These are phyloP conservation scores for Paxillus involutus DNA, from an alignment of 768 basidiomycete genomes.

Conservation along the genomic window DNA sequence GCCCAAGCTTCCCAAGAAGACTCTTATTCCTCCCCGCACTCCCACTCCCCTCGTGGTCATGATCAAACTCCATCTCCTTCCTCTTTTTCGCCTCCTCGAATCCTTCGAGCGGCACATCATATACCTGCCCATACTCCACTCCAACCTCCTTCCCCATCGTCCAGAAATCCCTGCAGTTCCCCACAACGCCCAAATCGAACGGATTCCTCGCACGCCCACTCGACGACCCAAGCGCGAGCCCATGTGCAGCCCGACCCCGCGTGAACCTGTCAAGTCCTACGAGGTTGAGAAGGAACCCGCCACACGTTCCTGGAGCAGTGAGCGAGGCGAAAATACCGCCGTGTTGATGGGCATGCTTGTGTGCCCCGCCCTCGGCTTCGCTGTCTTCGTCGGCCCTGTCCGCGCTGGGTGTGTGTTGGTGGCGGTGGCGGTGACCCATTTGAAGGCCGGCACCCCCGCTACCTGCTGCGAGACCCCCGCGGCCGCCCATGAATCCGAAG, in stretches of 20 bases:
- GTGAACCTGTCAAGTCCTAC: constrained; percentile 95
- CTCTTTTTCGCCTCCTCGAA: constrained; percentile 71
- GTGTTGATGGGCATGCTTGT: constrained; percentile 48
- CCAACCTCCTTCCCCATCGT: constrained; percentile 79
- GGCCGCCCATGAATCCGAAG: constrained; percentile 96
- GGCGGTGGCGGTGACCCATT: constrained; percentile 73
- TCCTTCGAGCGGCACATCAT: constrained; percentile 87
- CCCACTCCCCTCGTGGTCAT: constrained; percentile 49
- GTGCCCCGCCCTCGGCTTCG: constrained; percentile 30
- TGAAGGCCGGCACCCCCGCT: constrained; percentile 59
- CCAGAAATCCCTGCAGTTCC: constrained; percentile 96
- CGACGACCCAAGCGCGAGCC: constrained; percentile 65
- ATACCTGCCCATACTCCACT: constrained; percentile 87
- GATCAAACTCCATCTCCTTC: constrained; percentile 45
- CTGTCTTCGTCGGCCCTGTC: constrained; percentile 49
- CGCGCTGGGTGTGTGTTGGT: constrained; percentile 30
- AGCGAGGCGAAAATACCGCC: constrained; percentile 34
- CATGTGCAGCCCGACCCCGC: constrained; percentile 83
- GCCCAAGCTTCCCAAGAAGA: constrained; percentile 32
- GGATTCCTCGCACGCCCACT: constrained; percentile 76
- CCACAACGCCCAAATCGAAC: constrained; percentile 78
- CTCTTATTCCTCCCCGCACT: constrained; percentile 41
- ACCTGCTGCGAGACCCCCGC: constrained; percentile 64
- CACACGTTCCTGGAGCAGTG: constrained; percentile 34
- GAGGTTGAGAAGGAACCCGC: constrained; percentile 80